These are phyloP conservation scores for Cymbopogon flexuosus DNA, from an alignment of 202 grass and related monocot genomes.

Conservation along the genomic window DNA sequence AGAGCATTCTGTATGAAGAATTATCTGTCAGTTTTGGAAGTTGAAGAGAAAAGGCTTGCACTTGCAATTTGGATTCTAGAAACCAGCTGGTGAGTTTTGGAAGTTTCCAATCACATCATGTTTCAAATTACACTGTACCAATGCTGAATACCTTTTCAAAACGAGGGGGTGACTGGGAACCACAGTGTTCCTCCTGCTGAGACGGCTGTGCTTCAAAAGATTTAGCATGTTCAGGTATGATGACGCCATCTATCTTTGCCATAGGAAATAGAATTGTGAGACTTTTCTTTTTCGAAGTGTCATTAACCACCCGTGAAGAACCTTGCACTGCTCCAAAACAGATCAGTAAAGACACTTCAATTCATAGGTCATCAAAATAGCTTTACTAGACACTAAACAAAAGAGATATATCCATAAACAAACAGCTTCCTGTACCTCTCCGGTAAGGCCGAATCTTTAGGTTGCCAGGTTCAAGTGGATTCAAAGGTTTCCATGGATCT, in stretches of 20 bases:
- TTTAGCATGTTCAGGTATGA: constrained; percentile 42
- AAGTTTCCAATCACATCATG: neutral
- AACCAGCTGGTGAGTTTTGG: neutral
- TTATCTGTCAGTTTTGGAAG: constrained; percentile 19
- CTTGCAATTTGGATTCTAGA: neutral
- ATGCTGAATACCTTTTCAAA: neutral
- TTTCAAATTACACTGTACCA: neutral
- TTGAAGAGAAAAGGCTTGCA: neutral
- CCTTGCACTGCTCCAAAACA: constrained; percentile 57
- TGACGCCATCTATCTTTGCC: constrained; percentile 59
- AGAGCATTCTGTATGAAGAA: constrained; percentile 50
- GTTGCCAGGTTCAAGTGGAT: constrained; percentile 82
- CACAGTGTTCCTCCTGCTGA: constrained; percentile 50
- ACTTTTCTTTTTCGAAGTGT: constrained; percentile 37
- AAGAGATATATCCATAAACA: constrained; percentile 15
- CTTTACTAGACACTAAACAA: neutral
- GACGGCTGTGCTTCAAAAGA: constrained; percentile 50
- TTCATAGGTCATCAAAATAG: constrained; percentile 32
- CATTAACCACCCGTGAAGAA: constrained; percentile 43
- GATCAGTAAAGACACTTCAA: constrained; percentile 32
- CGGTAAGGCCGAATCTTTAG: constrained; percentile 79
- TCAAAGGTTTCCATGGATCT: constrained; percentile 73
- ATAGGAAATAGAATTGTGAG: constrained; percentile 66
- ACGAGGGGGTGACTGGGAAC: neutral
- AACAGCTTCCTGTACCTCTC: constrained; percentile 47